Percentiles rank a stretch among this genome's conserved stretches.
Conservation (phyloP, 2,329 filamentous ascomycete genomes). For the Aspergillus glaucus region DNA sequence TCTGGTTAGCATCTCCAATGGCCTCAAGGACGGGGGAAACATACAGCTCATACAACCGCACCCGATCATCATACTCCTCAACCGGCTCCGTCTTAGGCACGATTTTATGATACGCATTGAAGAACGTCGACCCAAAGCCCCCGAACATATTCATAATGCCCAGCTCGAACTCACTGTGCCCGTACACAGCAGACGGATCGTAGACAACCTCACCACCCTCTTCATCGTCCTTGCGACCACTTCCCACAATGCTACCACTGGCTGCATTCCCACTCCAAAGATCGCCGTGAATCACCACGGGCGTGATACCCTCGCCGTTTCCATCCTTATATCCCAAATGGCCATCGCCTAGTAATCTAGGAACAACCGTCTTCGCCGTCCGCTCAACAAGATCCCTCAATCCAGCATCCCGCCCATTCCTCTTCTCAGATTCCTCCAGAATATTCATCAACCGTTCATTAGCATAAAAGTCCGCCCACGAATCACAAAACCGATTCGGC, state of each 20-base stretch:
- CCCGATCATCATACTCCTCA: constrained; percentile 77
- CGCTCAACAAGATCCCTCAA: constrained; percentile 59
- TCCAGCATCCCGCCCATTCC: constrained; percentile 59
- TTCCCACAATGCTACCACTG: constrained; percentile 54
- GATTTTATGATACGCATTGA: constrained; percentile 67
- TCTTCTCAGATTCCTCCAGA: constrained; percentile 49
- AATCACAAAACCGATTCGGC: constrained; percentile 64
- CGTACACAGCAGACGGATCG: constrained; percentile 75
- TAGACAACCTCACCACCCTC: constrained; percentile 69
- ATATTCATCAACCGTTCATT: constrained; percentile 66
- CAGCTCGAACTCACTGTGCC: constrained; percentile 81
- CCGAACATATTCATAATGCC: constrained; percentile 98
- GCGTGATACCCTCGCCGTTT: constrained; percentile 53
- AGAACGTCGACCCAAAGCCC: constrained; percentile 67
- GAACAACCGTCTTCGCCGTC: constrained; percentile 61
- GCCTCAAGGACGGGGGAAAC: constrained; percentile 29
- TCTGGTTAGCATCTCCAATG: constrained; percentile 6
- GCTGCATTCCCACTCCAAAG: constrained; percentile 87
- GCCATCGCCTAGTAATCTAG: constrained; percentile 63
- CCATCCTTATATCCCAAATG: constrained; percentile 49
- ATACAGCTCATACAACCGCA: constrained; percentile 75
- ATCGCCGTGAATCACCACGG: constrained; percentile 83
- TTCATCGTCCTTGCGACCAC: constrained; percentile 28
- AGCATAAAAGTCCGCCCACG: constrained; percentile 83
- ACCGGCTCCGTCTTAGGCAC: constrained; percentile 74